Evolutionary conservation across 192 early-diverging fungal species (phyloP), one percentile per base, ranked within the genome.

Genomic region (Entophlyctis luteolus): DNA sequence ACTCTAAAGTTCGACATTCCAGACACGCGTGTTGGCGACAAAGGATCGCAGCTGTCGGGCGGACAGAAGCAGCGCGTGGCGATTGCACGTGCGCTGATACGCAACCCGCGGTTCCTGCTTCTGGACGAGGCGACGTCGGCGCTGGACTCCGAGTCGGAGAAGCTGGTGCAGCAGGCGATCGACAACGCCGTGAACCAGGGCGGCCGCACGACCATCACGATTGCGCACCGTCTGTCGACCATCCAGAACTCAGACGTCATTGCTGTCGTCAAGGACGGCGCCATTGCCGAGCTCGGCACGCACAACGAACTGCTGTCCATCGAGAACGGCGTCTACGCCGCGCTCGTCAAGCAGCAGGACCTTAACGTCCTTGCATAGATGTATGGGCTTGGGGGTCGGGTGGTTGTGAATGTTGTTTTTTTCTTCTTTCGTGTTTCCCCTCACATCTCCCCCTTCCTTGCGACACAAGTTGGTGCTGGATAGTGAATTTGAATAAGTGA

Each of bases 181-280:
- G 82, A 84, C 32, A 63, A 53, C 28, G 82, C 79, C 2, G 55
- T 78, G 47, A 56, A 72, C 3, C 39, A 66, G 49, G 63, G 63
- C n/a, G 67, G 72, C n/a, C 82, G 95, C 42, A 95, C 93, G 5
- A 95, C 93, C n/a, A 87, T 98, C 72, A 87, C 90, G 2, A 90
- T 98, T 72, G 95, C 95, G 3, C 89, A 95, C 73, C 87, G 95
- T 34, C 73, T 98, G 22, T 92, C 90, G 37, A 98, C 95, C 22
- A 89, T 98, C 60, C 78, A 84, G 47, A 87, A 93, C 42, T 88
- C 92, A 23, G 88, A 95, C 73, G 55, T 84, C 23, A 98, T 98
- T 71, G 87, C 91, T 25, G 93, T 95, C 16, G 75, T 81, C 67
- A 87, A 66, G 50, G 63, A 66, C 42, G 63, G 63, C 10, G 28